A percentile compares a stretch with the other conserved stretches of the same genome.
Conservation (phyloP, 78 protist species). For the Polysphondylium violaceum region DNA sequence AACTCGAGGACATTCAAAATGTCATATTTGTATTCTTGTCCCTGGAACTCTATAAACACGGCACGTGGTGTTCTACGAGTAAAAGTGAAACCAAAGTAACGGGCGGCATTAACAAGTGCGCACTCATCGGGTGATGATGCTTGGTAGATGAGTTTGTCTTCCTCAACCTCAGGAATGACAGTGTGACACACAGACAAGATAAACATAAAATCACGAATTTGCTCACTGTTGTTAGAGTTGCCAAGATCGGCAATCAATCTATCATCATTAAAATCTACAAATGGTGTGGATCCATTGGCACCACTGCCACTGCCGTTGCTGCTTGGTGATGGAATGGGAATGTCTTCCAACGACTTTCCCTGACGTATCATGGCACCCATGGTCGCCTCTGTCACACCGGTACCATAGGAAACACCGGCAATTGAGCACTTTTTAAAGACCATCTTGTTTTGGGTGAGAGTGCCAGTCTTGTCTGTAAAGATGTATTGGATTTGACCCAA, state of each 20-base stretch:
- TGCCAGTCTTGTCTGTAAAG: conserved; percentile 91
- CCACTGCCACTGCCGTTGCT: not conserved
- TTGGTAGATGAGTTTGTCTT: conserved; percentile 71
- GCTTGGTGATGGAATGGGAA: not conserved
- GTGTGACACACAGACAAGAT: conserved; percentile 86
- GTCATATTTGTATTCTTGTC: conserved; percentile 10
- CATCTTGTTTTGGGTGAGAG: conserved; percentile 93
- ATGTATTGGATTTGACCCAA: conserved; percentile 87
- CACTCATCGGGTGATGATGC: conserved; percentile 96
- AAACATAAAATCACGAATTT: conserved; percentile 10
- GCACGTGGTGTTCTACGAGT: not conserved
- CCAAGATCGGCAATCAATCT: not conserved
- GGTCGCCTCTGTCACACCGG: conserved; percentile 2
- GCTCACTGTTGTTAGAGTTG: not conserved
- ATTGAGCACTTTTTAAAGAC: conserved; percentile 79
- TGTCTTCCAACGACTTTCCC: not conserved
- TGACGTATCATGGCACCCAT: no score
- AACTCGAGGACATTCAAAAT: conserved; percentile 77
- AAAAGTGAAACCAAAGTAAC: conserved; percentile 31
- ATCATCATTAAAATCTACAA: conserved; percentile 28
- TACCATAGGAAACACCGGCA: conserved; percentile 67
- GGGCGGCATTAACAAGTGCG: conserved; percentile 87
- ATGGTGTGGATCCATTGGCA: not conserved
- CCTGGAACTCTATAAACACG: not conserved
- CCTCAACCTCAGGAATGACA: conserved; percentile 54